Base-by-base conservation (phyloP, 2,329 filamentous ascomycete species). In the Penicillium sp. region DNA sequence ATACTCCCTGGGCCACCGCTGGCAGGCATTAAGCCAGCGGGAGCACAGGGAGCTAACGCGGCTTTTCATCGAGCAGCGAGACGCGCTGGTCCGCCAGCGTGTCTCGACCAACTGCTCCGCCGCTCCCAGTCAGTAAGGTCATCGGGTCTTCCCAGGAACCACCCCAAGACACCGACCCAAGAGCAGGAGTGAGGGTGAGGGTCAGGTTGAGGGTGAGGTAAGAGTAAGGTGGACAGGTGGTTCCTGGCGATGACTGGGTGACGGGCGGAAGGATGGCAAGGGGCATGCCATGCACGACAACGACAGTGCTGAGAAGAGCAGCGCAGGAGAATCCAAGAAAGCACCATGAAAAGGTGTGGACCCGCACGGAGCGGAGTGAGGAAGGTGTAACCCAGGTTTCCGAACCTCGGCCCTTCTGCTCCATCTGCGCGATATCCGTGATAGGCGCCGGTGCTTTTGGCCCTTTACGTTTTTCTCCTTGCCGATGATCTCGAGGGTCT, bases 391-490 rank as follows among this genome's bases (percentile, higher is more conserved):
- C 50, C 50, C 47, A 50, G 49, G 9, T 49, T 59, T 57, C 61
- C 61, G 59, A 63, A 53, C 63, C 63, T 65, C 63, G 63, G 63
- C 57, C 49, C 44, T 60, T 54, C 48, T 50, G 50, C 35, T 25
- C 35, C 32, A 40, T 27, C 12, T 23, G 41, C 43, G 43, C 47
- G 50, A 35, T 51, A 53, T 49, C 44, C 42, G 38, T 40, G 39
- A 35, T 33, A 8, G 4, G 32, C 13, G 13, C 31, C 41, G 44
- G n/a, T 24, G 18, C 37, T 18, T 20, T 6, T 43, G n/a, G 10
- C 39, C 41, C 31, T 37, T 29, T 28, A 42, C 35, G n/a, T 29
- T 42, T 33, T 37, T 37, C 25, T 37, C 23, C 6, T 39, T 47
- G 40, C 8, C 18, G 32, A 13, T 35, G 13, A n/a, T 35, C 32